Evolutionary conservation across 192 early-diverging fungal genomes (phyloP), one percentile per base, ranked within the genome.

Genomic region (Diversispora eburnea): DNA sequence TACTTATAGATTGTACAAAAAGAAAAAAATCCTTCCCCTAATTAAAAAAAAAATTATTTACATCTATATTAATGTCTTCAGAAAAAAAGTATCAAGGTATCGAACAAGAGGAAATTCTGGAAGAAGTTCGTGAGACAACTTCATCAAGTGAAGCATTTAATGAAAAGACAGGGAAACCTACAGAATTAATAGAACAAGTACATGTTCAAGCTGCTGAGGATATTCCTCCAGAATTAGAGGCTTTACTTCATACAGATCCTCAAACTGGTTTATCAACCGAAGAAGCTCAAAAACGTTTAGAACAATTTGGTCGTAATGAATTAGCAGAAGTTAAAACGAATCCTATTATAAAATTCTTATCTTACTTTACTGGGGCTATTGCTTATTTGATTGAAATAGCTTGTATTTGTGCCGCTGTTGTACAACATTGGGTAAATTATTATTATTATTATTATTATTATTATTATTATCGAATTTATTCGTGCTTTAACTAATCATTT

Each of bases 351-450:
- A 94, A 95, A 79, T 95, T 96, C 75, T 81, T 94, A 39, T 81
- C 84, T 10, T 96, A 94, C 79, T 96, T 96, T 75, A 88, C 87
- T 8, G 95, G 95, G n/a, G 85, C 94, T 66, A 93, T 95, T 72
- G 88, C 93, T 39, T 93, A 91, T 79, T 82, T 97, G 58, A 92
- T 97, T 62, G 95, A 97, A 83, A 85, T 95, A 52, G 88, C 95
- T 9, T 90, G 87, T 77, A 89, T 96, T 48, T 85, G 95, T 54
- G 89, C 92, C 45, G 91, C 86, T 56, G 84, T 92, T 3, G 86
- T 91, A 55, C 77, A 84, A 72, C 74, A 84, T 70, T 84, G 83
- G 85, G 77, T 78, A 78, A 64, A 7, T 57, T 47, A 22, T 48
- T 8, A 0, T n/a, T 19, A 17, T 10, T 61, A 8, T 49, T 41